These are phyloP conservation scores for Saturnispora diversa DNA, from an alignment of 805 yeast genomes.

Conservation along the genomic window DNA sequence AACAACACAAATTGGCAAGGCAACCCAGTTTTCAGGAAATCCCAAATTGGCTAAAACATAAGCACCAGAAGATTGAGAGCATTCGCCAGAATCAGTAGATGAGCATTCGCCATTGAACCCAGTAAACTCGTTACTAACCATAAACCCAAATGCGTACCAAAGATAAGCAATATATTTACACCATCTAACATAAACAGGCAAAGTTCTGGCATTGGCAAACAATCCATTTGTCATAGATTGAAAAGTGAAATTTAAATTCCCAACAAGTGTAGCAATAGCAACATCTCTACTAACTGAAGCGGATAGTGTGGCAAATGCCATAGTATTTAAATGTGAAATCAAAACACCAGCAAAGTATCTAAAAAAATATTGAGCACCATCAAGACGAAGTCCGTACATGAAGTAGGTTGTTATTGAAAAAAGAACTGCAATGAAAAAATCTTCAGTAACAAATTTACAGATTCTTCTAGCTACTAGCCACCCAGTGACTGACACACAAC, in stretches of 20 bases:
- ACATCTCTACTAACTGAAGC: conserved; percentile 56
- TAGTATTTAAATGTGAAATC: conserved; percentile 48
- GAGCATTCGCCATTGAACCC: conserved; percentile 55
- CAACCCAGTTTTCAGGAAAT: conserved; percentile 54
- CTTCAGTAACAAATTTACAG: conserved; percentile 61
- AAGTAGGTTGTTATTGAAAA: conserved; percentile 60
- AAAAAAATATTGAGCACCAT: conserved; percentile 43
- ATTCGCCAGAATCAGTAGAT: conserved; percentile 32
- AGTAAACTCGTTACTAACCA: conserved; percentile 57
- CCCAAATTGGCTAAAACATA: conserved; percentile 52
- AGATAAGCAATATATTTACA: conserved; percentile 65
- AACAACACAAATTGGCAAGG: conserved; percentile 53
- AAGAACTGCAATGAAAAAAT: conserved; percentile 50
- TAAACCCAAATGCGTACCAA: conserved; percentile 73
- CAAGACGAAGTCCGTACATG: conserved; percentile 63
- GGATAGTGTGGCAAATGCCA: conserved; percentile 44
- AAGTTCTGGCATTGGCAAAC: conserved; percentile 59
- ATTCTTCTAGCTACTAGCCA: conserved; percentile 59
- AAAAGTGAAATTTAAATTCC: conserved; percentile 57
- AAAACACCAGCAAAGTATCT: conserved; percentile 52
- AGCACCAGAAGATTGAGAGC: conserved; percentile 46
- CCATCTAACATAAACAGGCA: conserved; percentile 88
- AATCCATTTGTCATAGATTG: conserved; percentile 78
- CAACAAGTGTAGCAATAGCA: conserved; percentile 50
- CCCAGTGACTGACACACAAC: conserved; percentile 57